A percentile compares a stretch with the other conserved stretches of the same genome.
Evolutionary conservation across 371 early-diverging fungal genomes (phyloP).

Genomic region (Mortierella sp.): DNA sequence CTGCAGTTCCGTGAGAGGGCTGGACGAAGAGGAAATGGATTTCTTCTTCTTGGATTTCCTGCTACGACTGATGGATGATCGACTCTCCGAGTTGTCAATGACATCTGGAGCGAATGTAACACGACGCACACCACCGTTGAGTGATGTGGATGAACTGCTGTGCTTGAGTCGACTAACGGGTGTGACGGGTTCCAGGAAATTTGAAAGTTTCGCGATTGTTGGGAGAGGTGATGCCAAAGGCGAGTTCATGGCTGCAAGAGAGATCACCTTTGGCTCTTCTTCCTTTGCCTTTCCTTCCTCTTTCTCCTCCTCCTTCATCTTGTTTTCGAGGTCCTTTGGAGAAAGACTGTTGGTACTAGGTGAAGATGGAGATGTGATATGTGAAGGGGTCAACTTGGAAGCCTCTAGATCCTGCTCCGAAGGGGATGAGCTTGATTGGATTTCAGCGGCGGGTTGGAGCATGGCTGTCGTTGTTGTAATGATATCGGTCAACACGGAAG

Average conservation of each 20-base stretch:
- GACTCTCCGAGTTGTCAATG: conserved; percentile 36
- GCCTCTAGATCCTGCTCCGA: not conserved
- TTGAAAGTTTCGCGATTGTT: not conserved
- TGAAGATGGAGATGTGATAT: not conserved
- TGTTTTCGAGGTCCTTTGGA: not conserved
- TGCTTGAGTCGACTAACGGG: conserved; percentile 13
- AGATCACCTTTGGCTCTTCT: not conserved
- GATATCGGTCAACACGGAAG: not conserved
- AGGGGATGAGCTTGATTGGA: conserved; percentile 4
- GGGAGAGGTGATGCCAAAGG: conserved; percentile 25
- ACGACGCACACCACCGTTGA: conserved; percentile 8
- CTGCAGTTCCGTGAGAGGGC: conserved; percentile 1
- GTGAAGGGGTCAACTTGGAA: not conserved
- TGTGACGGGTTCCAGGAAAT: not conserved
- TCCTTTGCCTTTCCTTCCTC: not conserved
- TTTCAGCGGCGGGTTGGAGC: conserved; percentile 21
- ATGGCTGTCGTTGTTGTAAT: not conserved
- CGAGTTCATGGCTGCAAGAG: conserved; percentile 15
- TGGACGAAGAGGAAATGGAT: not conserved
- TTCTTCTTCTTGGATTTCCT: conserved; percentile 9
- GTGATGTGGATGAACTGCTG: conserved; percentile 1
- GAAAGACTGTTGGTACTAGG: not conserved
- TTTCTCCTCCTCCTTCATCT: not conserved
- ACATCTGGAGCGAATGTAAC: conserved; percentile 48
- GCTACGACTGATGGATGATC: conserved; percentile 11